Percentiles rank a stretch among this genome's conserved stretches.
Evolutionary conservation across 2,329 filamentous ascomycete genomes (phyloP).

Genomic region (Bipolaris cookei): DNA sequence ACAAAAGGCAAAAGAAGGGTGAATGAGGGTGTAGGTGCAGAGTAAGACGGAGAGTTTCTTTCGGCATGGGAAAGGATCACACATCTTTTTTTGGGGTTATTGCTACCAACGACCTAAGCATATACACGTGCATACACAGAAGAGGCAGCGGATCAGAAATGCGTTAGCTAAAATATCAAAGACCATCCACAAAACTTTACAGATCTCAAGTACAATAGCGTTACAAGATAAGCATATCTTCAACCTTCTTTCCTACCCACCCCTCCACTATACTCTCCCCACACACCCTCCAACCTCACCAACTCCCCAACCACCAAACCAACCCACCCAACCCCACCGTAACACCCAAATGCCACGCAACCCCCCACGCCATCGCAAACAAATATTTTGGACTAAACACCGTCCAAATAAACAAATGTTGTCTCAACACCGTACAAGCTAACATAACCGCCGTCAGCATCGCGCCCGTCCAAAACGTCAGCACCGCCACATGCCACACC

Average conservation of each 20-base stretch:
- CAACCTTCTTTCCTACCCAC: too few relatives aligned
- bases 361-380: constrained; percentile 86
- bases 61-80: not conserved
- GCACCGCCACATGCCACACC: constrained; percentile 62
- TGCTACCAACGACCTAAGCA: not conserved
- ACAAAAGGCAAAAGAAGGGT: not conserved
- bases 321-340: constrained; percentile 41
- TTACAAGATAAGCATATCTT: not conserved
- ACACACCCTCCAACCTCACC: constrained; percentile 20
- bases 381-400: constrained; percentile 97
- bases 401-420: constrained; percentile 97
- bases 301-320: constrained; percentile 43
- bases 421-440: constrained; percentile 81
- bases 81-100: not conserved
- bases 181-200: not conserved
- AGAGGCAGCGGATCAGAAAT: not conserved
- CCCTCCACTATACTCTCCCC: too few relatives aligned
- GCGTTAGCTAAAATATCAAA: not conserved
- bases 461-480: constrained; percentile 73
- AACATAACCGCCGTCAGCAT: constrained; percentile 79
- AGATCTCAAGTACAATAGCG: not conserved
- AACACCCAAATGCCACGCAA: constrained; percentile 75
- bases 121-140: not conserved
- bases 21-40: not conserved
- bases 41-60: not conserved